phyloP scores from a whole-genome alignment of 495 filamentous ascomycete species.

The Poronia punctata region DNA sequence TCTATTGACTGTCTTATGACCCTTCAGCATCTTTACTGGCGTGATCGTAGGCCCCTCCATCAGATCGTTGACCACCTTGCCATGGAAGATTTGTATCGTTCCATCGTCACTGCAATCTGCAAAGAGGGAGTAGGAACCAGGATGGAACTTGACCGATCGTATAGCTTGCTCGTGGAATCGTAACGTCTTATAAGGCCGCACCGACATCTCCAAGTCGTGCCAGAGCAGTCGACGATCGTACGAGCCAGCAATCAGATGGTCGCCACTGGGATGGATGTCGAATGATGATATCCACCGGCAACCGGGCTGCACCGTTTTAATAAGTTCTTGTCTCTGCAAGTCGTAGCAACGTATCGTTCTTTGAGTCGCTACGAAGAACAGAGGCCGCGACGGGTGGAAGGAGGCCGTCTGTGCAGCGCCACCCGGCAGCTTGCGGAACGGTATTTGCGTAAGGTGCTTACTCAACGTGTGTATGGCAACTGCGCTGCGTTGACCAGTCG shows the following conservation, averaged over 20 bases:
- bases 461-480: constrained; percentile 92
- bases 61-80: constrained; percentile 85
- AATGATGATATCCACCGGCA: constrained; percentile 92
- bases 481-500: constrained; percentile 67
- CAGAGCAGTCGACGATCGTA: constrained; percentile 92
- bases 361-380: constrained; percentile 94
- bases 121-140: constrained; percentile 77
- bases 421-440: constrained; percentile 72
- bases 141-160: constrained; percentile 78
- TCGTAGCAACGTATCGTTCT: constrained; percentile 89
- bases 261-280: constrained; percentile 85
- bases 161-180: constrained; percentile 90
- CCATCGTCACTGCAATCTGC: constrained; percentile 93
- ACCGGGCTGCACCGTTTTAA: constrained; percentile 88
- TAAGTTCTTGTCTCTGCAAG: constrained; percentile 75
- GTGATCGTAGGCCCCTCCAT: constrained; percentile 95
- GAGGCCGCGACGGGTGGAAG: constrained; percentile 88
- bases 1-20: constrained; percentile 72
- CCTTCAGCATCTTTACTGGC: constrained; percentile 86
- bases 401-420: constrained; percentile 82
- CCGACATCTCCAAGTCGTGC: constrained; percentile 93
- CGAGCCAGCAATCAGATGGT: constrained; percentile 87
- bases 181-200: constrained; percentile 88
- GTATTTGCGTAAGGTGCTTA: constrained; percentile 88
- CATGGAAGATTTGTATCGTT: constrained; percentile 90